These are phyloP conservation scores for Saccharum spontaneum DNA, from an alignment of 176 grass and related monocot species.

Conservation along the genomic window DNA sequence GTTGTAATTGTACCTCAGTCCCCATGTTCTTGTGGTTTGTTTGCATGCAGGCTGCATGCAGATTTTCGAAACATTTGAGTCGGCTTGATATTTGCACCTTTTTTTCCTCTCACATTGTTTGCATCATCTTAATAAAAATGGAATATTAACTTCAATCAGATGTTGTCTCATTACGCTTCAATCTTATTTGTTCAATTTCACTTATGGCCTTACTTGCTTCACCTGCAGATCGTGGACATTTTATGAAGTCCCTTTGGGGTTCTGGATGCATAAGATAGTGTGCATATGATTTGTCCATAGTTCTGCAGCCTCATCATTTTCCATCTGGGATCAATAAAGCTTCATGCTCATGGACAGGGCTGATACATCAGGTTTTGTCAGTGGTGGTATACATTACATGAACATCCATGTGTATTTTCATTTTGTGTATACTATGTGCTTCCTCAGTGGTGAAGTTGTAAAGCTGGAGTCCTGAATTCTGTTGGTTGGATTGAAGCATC, in stretches of 20 bases:
- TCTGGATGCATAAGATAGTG: slow-evolving; percentile 4
- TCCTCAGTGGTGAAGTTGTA: slow-evolving; percentile 49
- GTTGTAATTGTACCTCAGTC: neutral
- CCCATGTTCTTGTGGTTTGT: neutral
- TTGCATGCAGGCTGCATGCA: neutral
- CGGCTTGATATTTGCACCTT: neutral
- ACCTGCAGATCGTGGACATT: slow-evolving; percentile 34
- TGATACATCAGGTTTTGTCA: slow-evolving; percentile 94
- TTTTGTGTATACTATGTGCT: slow-evolving; percentile 67
- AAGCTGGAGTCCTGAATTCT: slow-evolving; percentile 43
- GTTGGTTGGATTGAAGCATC: slow-evolving; percentile 26
- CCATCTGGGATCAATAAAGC: slow-evolving; percentile 24
- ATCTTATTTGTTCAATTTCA: slow-evolving; percentile 25
- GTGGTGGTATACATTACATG: slow-evolving; percentile 51
- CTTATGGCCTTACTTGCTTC: neutral
- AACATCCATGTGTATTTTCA: slow-evolving; percentile 75
- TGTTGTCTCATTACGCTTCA: neutral
- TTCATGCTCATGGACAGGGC: slow-evolving; percentile 71
- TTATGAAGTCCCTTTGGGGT: slow-evolving; percentile 20
- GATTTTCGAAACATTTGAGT: slow-evolving; percentile 1
- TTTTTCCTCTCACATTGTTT: neutral
- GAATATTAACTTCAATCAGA: neutral
- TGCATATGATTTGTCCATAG: slow-evolving; percentile 12
- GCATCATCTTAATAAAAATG: neutral
- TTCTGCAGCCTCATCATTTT: slow-evolving; percentile 7